Evolutionary conservation across 805 yeast species (phyloP).

Genomic region (Isabelozyma pseudorhagii): DNA sequence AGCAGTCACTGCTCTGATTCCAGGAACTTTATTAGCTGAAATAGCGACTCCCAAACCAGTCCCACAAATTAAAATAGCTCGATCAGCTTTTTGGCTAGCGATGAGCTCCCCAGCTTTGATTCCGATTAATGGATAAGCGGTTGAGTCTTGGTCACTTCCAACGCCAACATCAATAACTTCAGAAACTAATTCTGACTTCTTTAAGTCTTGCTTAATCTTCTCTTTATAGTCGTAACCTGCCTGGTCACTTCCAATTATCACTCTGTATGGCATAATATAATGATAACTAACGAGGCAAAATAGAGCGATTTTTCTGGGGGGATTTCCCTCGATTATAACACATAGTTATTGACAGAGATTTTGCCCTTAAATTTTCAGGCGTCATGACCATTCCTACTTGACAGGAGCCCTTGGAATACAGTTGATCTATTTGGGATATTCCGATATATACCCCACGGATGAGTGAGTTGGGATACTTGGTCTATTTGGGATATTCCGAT

Average conservation of each 20-base stretch:
- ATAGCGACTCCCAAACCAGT: slow-evolving; percentile 51
- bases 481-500: neutral
- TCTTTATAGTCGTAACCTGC: slow-evolving; percentile 46
- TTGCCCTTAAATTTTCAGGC: no score
- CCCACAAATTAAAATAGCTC: slow-evolving; percentile 46
- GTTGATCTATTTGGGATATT: no score
- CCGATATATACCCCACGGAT: no score
- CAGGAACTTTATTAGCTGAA: slow-evolving; percentile 45
- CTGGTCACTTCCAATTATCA: slow-evolving; percentile 41
- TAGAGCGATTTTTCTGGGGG: no score
- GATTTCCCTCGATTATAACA: no score
- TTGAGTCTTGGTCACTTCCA: slow-evolving; percentile 21
- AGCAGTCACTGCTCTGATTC: slow-evolving; percentile 48
- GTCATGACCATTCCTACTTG: no score
- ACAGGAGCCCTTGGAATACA: no score
- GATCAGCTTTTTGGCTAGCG: slow-evolving; percentile 37
- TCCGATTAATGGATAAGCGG: slow-evolving; percentile 43
- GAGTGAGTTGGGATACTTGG: neutral
- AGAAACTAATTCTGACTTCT: slow-evolving; percentile 21
- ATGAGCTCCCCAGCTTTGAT: slow-evolving; percentile 42
- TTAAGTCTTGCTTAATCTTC: slow-evolving; percentile 31
- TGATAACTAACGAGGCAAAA: no score
- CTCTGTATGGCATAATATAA: slow-evolving; percentile 10
- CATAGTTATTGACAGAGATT: no score
- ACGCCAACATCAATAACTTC: slow-evolving; percentile 42